Percentiles rank a stretch among this genome's conserved stretches.
Evolutionary conservation across 495 filamentous ascomycete genomes (phyloP).

Genomic region (Daldinia caldariorum): DNA sequence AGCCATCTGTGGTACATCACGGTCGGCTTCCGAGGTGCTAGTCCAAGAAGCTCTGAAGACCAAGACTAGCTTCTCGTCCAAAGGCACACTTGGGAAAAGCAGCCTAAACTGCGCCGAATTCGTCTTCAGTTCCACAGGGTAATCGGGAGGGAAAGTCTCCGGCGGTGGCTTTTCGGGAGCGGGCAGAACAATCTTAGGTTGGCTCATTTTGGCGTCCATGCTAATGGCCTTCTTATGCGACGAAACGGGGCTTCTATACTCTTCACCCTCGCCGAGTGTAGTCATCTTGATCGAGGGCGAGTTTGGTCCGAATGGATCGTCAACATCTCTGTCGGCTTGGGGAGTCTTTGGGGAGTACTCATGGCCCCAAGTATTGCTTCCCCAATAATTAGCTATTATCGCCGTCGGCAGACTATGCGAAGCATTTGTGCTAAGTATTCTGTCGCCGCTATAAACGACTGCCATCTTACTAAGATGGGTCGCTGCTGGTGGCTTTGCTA

Average conservation of each 20-base stretch:
- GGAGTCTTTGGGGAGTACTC: constrained; percentile 65
- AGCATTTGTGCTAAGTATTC: constrained; percentile 69
- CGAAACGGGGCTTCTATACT: constrained; percentile 37
- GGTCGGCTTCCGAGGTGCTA: constrained; percentile 53
- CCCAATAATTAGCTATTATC: constrained; percentile 92
- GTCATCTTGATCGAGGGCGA: constrained; percentile 50
- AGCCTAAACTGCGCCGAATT: constrained; percentile 95
- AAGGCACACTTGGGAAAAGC: constrained; percentile 82
- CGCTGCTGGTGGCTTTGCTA: constrained; percentile 84
- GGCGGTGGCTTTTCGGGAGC: constrained; percentile 50
- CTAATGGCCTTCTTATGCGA: constrained; percentile 85
- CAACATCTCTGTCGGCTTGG: constrained; percentile 54
- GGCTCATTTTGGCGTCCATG: constrained; percentile 68
- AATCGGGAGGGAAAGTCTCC: constrained; percentile 79
- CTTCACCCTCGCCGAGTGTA: constrained; percentile 49
- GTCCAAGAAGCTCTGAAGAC: constrained; percentile 67
- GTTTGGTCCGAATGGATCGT: constrained; percentile 58
- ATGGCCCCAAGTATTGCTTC: constrained; percentile 83
- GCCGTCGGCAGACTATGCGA: constrained; percentile 80
- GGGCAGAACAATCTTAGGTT: constrained; percentile 52
- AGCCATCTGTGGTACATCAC: constrained; percentile 51
- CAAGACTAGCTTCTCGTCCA: constrained; percentile 79
- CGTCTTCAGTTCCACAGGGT: constrained; percentile 81
- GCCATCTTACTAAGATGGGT: constrained; percentile 90
- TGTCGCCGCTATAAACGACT: constrained; percentile 81